Evolutionary conservation across 129 eudicot genomes (phyloP), one percentile per base, ranked within the genome.

Genomic region (Pulicaria dysenterica): DNA sequence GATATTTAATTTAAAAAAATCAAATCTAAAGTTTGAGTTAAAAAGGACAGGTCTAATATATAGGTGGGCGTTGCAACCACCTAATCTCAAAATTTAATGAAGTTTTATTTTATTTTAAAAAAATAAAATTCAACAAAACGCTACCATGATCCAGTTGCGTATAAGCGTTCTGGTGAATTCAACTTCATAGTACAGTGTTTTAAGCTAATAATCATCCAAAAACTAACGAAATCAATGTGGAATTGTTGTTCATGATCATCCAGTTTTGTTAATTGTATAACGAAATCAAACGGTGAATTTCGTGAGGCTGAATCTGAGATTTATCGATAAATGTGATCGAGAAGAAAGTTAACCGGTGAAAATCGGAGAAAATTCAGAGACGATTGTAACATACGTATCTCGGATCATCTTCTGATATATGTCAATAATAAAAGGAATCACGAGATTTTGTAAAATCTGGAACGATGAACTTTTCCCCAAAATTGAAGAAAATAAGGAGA

Each of bases 1-100:
- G 6, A 31, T 3, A 13, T 14, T 37, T 54, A 24, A 58, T 34
- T 12, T 8, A 24, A 50, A 62, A 63, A 50, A 12, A 24, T 38
- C 24, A 51, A 17, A 74, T 64, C 65, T 14, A 65, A 44, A 51
- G 19, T 40, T 41, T 3, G 8, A 63, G 8, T 24, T 13, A 15
- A 40, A 44, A 66, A 14, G 36, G 69, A 57, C 74, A 77, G 69
- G 62, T 48, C 34, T 31, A 48, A 67, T 3, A 4, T 67, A 48
- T 68, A 67, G 75, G 53, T 76, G 75, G 81, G n/a, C 7, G 81
- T 68, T 77, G 70, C 81, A 77, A 58, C 81, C 58, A 68, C 75
- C 70, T 34, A 6, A 68, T 55, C 75, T 39, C 58, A 68, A 67
- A 51, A 14, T 62, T 70, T 70, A 62, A 70, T 77, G 81, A 75